Percentiles rank a stretch among this genome's conserved stretches.
phyloP scores from a whole-genome alignment of 2,329 filamentous ascomycete species.

The Talaromyces sp. region DNA sequence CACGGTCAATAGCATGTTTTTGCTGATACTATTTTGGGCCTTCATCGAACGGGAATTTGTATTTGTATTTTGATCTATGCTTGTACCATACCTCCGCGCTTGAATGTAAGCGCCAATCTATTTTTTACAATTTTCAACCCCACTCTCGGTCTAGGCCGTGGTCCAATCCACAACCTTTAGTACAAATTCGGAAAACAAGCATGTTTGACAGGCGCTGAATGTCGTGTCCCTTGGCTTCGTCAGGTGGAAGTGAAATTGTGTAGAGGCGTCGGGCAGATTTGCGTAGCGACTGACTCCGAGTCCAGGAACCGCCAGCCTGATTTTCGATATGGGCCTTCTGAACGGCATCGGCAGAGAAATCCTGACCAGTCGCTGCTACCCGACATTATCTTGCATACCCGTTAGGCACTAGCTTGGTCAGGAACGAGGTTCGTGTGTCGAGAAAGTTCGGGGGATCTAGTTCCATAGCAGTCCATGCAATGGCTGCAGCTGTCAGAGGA shows the following conservation, averaged over 20 bases:
- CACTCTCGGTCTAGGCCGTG: constrained; percentile 14
- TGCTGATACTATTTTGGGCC: constrained; percentile 21
- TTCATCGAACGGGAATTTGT: neutral
- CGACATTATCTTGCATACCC: constrained; percentile 23
- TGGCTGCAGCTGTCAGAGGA: neutral
- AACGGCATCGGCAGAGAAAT: constrained; percentile 15
- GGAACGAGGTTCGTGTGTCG: constrained; percentile 10
- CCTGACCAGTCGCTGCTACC: constrained; percentile 13
- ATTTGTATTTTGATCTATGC: constrained; percentile 6
- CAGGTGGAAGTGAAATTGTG: constrained; percentile 11
- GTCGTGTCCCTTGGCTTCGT: constrained; percentile 12
- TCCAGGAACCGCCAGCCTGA: constrained; percentile 21
- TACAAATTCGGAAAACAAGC: neutral
- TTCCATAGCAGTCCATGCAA: neutral
- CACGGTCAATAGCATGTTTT: constrained; percentile 36
- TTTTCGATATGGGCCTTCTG: constrained; percentile 18
- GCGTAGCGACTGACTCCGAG: constrained; percentile 21
- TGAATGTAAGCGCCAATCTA: constrained; percentile 12
- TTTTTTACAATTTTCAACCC: neutral
- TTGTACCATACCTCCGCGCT: constrained; percentile 23
- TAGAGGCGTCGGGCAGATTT: constrained; percentile 30
- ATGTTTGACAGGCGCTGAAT: constrained; percentile 4
- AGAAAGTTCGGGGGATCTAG: neutral
- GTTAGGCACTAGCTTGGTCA: constrained; percentile 23
- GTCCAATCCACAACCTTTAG: neutral